Evolutionary conservation across 768 basidiomycete species (phyloP).

Genomic region (Mycena rosella): DNA sequence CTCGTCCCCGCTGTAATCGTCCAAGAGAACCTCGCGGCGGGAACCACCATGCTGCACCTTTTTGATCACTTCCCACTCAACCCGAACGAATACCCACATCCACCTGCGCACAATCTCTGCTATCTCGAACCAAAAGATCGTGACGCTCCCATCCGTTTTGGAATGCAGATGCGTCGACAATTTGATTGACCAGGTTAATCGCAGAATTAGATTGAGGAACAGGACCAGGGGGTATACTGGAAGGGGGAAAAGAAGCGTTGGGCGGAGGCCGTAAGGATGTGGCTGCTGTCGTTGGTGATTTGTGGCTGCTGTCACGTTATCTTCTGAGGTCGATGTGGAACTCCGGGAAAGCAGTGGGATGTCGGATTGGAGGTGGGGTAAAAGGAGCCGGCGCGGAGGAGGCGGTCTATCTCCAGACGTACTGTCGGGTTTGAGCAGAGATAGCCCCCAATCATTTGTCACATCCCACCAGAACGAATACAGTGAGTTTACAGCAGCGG

Average conservation of each 20-base stretch:
- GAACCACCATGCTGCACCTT: slow-evolving; percentile 51
- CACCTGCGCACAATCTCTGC: slow-evolving; percentile 92
- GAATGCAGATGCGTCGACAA: slow-evolving; percentile 89
- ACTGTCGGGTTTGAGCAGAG: slow-evolving; percentile 65
- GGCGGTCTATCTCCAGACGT: slow-evolving; percentile 44
- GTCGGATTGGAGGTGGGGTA: slow-evolving; percentile 61
- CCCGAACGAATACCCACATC: slow-evolving; percentile 98
- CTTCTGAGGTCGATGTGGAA: slow-evolving; percentile 39
- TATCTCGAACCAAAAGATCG: slow-evolving; percentile 92
- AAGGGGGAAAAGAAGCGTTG: slow-evolving; percentile 82
- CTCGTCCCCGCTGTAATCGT: slow-evolving; percentile 48
- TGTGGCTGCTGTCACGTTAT: slow-evolving; percentile 28
- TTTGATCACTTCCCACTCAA: slow-evolving; percentile 96
- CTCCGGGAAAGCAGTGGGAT: slow-evolving; percentile 20
- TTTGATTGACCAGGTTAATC: slow-evolving; percentile 95
- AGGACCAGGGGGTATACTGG: slow-evolving; percentile 87
- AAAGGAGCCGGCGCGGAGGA: slow-evolving; percentile 59
- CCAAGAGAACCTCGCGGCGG: slow-evolving; percentile 36
- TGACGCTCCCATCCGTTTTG: slow-evolving; percentile 78
- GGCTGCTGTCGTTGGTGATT: slow-evolving; percentile 43
- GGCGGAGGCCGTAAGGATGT: slow-evolving; percentile 81
- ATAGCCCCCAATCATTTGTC: slow-evolving; percentile 97
- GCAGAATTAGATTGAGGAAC: slow-evolving; percentile 85
- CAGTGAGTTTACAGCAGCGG: slow-evolving; percentile 87
- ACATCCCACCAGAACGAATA: slow-evolving; percentile 99